Percentiles rank a stretch among this genome's conserved stretches.
Evolutionary conservation across 164 flowering plant species (phyloP).

Genomic region (Stephania japonica): DNA sequence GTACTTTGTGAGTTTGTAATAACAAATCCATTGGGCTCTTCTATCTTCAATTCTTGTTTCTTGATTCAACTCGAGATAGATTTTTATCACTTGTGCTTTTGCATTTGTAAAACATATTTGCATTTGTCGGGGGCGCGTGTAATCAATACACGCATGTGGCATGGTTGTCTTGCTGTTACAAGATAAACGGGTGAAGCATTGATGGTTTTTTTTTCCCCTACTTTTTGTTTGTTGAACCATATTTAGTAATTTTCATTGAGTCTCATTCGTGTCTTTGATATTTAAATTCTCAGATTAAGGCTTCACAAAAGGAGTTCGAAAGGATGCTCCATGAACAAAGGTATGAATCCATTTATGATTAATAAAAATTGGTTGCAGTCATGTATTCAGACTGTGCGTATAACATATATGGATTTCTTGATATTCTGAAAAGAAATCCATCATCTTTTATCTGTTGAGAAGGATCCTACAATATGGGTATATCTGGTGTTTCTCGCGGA

Average conservation of each 20-base stretch:
- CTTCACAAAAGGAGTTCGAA: slow-evolving; percentile 72
- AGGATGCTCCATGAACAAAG: slow-evolving; percentile 70
- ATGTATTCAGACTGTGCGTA: neutral
- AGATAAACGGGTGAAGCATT: neutral
- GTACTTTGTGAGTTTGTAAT: too few relatives aligned
- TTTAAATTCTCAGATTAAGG: slow-evolving; percentile 53
- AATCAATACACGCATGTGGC: neutral
- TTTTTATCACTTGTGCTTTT: too few relatives aligned
- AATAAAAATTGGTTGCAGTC: neutral
- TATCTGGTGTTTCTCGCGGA: neutral
- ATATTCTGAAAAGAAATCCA: neutral
- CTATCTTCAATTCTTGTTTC: too few relatives aligned
- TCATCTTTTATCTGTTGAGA: neutral
- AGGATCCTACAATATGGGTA: neutral
- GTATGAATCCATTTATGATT: slow-evolving; percentile 27
- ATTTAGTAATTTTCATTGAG: neutral
- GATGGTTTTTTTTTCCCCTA: neutral
- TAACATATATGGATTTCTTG: neutral
- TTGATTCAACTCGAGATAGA: too few relatives aligned
- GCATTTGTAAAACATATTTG: too few relatives aligned
- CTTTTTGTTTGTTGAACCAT: neutral
- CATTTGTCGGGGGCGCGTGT: too few relatives aligned
- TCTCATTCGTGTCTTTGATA: slow-evolving; percentile 3
- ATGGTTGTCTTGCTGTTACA: neutral
- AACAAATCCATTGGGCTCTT: too few relatives aligned